Percentiles rank a stretch among this genome's conserved stretches.
Evolutionary conservation across 2,329 filamentous ascomycete genomes (phyloP).

Genomic region (Reticulascus tulasneorum): DNA sequence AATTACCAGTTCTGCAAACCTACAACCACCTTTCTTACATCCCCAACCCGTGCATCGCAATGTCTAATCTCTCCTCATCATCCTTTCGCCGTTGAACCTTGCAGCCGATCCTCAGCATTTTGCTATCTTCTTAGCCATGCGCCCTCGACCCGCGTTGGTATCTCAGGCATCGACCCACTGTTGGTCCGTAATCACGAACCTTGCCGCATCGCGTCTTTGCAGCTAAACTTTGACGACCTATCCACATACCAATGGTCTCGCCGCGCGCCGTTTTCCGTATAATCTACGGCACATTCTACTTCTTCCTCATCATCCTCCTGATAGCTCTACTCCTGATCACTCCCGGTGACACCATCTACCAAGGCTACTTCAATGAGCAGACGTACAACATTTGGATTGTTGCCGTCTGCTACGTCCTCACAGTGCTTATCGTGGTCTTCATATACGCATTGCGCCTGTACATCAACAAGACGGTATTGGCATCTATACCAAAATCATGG

Average conservation of each 20-base stretch:
- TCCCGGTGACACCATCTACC: constrained; percentile 75
- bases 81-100: constrained; percentile 1
- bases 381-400: constrained; percentile 82
- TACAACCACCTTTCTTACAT: too few species aligned
- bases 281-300: constrained; percentile 77
- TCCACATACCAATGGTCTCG: constrained; percentile 29
- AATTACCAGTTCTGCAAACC: too few species aligned
- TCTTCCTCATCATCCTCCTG: constrained; percentile 69
- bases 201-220: constrained; percentile 14
- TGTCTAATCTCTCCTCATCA: constrained; percentile 5
- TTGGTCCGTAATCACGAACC: constrained; percentile 12
- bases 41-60: too few species aligned
- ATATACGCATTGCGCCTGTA: constrained; percentile 84
- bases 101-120: constrained; percentile 1
- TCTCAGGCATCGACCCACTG: constrained; percentile 12
- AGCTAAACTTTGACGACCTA: constrained; percentile 11
- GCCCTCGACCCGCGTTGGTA: constrained; percentile 18
- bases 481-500: constrained; percentile 81
- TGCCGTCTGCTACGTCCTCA: constrained; percentile 69
- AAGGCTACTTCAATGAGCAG: constrained; percentile 63
- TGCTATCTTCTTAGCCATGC: constrained; percentile 13
- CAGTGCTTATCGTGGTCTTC: constrained; percentile 64
- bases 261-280: constrained; percentile 65
- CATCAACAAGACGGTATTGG: constrained; percentile 74
- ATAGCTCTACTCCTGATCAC: constrained; percentile 72